Conservation (phyloP, 768 basidiomycete species). For the Coprinopsis cinerea region DNA sequence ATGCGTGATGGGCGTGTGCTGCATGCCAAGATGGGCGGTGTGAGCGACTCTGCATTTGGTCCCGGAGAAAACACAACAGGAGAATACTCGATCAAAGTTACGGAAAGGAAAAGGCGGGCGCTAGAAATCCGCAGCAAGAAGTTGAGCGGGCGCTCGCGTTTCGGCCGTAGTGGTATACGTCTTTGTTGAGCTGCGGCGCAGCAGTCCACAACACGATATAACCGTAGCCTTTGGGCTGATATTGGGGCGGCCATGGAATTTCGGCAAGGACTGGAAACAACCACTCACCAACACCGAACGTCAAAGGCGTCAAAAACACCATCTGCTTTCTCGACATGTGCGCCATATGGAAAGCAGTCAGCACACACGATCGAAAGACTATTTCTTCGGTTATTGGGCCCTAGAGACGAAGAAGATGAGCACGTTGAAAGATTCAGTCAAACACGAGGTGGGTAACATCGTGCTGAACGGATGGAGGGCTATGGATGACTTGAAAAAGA, state of each 20-base stretch:
- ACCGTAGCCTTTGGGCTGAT: no score
- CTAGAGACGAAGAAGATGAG: conserved; percentile 42
- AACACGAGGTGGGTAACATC: background rate
- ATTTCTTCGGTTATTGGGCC: conserved; percentile 91
- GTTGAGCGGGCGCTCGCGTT: no score
- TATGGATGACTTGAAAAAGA: background rate
- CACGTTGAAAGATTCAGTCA: no score
- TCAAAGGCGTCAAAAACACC: conserved; percentile 77
- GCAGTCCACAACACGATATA: no score
- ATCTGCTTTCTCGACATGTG: conserved; percentile 49
- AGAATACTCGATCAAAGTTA: no score
- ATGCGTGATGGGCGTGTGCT: conserved; percentile 94
- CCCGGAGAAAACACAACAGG: background rate
- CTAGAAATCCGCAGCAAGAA: no score
- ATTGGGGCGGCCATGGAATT: no score
- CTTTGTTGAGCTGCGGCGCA: no score
- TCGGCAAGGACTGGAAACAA: background rate
- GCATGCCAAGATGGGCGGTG: background rate
- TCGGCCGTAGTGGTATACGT: no score
- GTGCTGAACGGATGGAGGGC: background rate
- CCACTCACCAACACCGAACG: conserved; percentile 79
- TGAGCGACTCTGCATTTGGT: background rate
- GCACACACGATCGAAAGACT: conserved; percentile 82
- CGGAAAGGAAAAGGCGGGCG: no score
- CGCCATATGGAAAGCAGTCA: conserved; percentile 66